Evolutionary conservation across 331 rosid species (phyloP), one percentile per base, ranked within the genome.

Genomic region (Malus hybrid): DNA sequence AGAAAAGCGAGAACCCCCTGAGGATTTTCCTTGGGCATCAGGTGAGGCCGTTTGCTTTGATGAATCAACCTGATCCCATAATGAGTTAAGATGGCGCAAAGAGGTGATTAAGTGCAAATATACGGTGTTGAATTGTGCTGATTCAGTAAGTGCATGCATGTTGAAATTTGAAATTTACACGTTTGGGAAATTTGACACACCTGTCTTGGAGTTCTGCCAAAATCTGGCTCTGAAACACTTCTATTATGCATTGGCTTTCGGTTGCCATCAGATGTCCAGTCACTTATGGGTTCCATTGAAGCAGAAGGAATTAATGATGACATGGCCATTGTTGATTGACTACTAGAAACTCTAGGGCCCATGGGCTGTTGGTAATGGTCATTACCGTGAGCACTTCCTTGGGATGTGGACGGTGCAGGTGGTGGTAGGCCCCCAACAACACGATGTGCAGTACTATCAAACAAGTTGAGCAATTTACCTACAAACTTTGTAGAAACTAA

Each of bases 171-270:
- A 61, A 67, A 46, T 20, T 66, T 19, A 72, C 36, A 32, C 14
- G 62, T 24, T 27, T 36, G 46, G 69, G 66, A 29, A 42, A 70
- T 12, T 81, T 52, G 80, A 80, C 88, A 79, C 80, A 93, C 98
- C 96, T 93, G 96, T 85, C 91, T 86, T 14, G 96, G 97, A 81
- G 64, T 82, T 86, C 97, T 88, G 66, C 97, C 93, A 77, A 94
- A 74, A 76, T 91, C 97, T 60, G 97, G 96, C 85, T 94, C 98
- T 69, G 98, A 94, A 81, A 94, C 92, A 83, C 98, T 94, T 85
- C 98, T 91, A 73, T 82, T 93, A 81, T 79, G 83, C 86, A 73
- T 83, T 50, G 87, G 39, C 95, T 83, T 90, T 81, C 70, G 87
- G 82, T 68, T 83, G 74, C 82, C 75, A 70, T 86, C 90, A 75